Conservation (phyloP, 2,329 filamentous ascomycete species). For the Colletotrichum incanum region DNA sequence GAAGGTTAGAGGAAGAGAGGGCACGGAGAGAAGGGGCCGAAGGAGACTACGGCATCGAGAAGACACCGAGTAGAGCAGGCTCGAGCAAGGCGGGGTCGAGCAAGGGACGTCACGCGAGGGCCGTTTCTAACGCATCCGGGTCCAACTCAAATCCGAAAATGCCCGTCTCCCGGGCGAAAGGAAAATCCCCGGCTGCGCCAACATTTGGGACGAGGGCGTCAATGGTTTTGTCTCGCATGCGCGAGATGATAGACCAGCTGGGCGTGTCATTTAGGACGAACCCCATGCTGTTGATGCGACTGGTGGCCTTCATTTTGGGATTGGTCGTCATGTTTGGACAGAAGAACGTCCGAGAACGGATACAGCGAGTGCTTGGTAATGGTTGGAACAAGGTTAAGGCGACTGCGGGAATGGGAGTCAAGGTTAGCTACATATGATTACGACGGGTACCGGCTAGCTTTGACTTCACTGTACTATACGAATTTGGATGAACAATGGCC, state of each 20-base stretch:
- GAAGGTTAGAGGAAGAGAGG: conserved; percentile 69
- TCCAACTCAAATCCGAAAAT: conserved; percentile 47
- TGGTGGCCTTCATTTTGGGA: conserved; percentile 85
- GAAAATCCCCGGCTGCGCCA: conserved; percentile 51
- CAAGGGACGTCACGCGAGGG: conserved; percentile 51
- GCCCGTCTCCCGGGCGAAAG: conserved; percentile 49
- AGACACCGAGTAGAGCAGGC: conserved; percentile 58
- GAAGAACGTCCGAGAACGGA: conserved; percentile 80
- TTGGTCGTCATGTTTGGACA: conserved; percentile 84
- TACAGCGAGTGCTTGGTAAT: conserved; percentile 77
- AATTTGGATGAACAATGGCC: conserved; percentile 33
- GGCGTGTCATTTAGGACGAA: conserved; percentile 68
- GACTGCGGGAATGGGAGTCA: conserved; percentile 96
- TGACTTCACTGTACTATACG: conserved; percentile 45
- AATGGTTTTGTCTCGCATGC: conserved; percentile 68
- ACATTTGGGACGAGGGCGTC: conserved; percentile 65
- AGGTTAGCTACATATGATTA: conserved; percentile 92
- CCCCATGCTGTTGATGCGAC: conserved; percentile 70
- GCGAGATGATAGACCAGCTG: conserved; percentile 66
- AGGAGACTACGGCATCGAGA: conserved; percentile 79
- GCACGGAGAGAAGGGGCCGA: conserved; percentile 69
- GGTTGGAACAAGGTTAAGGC: conserved; percentile 86
- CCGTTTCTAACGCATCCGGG: conserved; percentile 54
- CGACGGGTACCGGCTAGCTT: conserved; percentile 37
- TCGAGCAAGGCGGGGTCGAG: conserved; percentile 55